A percentile compares a stretch with the other conserved stretches of the same genome.
These are phyloP conservation scores for Eudorina sp. DNA, from an alignment of 139 green algal species.

Conservation along the genomic window DNA sequence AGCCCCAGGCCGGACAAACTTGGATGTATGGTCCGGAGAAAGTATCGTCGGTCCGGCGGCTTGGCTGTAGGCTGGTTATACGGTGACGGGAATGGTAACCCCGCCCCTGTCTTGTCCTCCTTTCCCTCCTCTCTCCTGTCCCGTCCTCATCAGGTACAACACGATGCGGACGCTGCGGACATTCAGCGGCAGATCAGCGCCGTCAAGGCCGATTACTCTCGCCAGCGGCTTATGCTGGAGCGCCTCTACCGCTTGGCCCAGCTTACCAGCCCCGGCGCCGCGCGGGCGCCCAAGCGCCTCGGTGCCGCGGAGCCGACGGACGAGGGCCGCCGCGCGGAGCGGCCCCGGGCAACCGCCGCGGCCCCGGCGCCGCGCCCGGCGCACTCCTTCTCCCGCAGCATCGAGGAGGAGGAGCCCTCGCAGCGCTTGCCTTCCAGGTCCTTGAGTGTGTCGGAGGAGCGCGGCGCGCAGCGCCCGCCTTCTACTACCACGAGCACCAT, in stretches of 20 bases:
- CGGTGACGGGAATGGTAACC: no score
- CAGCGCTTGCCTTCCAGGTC: neutral
- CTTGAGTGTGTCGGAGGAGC: neutral
- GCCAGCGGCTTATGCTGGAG: conserved; percentile 33
- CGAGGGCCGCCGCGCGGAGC: neutral
- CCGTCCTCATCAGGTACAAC: conserved; percentile 18
- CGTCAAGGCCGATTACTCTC: conserved; percentile 29
- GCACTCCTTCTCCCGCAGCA: neutral
- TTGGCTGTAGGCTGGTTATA: no score
- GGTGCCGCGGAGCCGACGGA: neutral
- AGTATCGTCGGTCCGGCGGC: no score
- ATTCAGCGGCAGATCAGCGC: conserved; percentile 7
- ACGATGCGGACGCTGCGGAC: conserved; percentile 17
- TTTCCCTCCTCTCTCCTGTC: no score
- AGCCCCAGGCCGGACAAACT: no score
- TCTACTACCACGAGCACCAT: neutral
- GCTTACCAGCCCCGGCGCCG: neutral
- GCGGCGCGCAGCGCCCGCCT: neutral
- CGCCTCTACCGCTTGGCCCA: conserved; percentile 19
- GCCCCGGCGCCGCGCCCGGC: neutral
- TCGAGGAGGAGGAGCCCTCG: neutral
- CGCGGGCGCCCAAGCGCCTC: neutral
- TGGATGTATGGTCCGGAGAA: no score
- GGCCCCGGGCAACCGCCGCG: neutral
- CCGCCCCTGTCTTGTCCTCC: no score